Base-by-base conservation (phyloP, 176 grass and related monocot species). In the Phoenix dactylifera region DNA sequence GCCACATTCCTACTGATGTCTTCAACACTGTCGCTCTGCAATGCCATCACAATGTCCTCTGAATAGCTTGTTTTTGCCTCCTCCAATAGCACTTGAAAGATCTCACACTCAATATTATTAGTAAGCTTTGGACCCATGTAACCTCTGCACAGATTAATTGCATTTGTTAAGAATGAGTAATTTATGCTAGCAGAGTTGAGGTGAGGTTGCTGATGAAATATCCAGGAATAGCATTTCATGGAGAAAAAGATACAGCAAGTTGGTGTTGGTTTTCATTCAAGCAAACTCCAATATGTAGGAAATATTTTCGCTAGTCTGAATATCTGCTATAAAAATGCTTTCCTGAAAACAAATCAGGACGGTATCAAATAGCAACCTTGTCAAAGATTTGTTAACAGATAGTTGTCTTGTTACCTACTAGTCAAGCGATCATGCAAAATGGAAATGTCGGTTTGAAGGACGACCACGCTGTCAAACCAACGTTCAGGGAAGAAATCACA, bases 401-500 rank as follows among this genome's bases (percentile, higher is more conserved):
- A 51, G n/a, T 24, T 52, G 10, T 50, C 17, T 3, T 10, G 28
- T 72, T 82, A 96, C 92, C 92, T 83, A 60, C 78, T 85, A 5
- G 80, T 77, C 67, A 96, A 68, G 39, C 92, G 86, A 73, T 96
- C 92, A 69, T 96, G 86, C 51, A 96, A 70, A 69, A 96, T 85
- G 7, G 92, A 80, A 77, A 87, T 96, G 22, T 96, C 92, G 5
- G 92, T 96, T 51, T 96, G 92, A 30, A 96, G 83, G n/a, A 96
- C 86, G 30, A 96, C 80, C 28, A 96, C 92, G 15, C 85, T 75
- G 55, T 96, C 92, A 75, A 96, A 96, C 92, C 92, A 90, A 19
- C 92, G 80, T 62, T 96, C 86, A 2, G 92, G 86, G 68, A 96
- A 96, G 69, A 96, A 96, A 49, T 96, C 92, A 25, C 92, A 96